Base-by-base conservation (phyloP, 441 rosid genomes). In the Capsella rubella region DNA sequence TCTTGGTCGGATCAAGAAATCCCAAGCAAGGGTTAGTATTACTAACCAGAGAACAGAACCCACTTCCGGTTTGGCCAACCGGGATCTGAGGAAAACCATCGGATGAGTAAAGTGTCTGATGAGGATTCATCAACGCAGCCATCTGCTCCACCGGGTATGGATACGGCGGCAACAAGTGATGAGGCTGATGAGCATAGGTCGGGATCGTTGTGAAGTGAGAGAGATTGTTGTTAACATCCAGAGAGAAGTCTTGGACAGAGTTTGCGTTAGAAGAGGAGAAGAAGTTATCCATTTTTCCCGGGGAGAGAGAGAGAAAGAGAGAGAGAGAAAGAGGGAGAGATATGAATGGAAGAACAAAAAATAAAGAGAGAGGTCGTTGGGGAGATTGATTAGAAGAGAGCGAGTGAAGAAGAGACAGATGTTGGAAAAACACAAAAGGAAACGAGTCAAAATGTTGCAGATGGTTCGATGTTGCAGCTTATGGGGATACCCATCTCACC, bases 401-500 rank as follows among this genome's bases (percentile, higher is more conserved):
- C 81, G 64, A 74, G 69, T 67, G 67, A 73, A 62, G 71, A 40
- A 76, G 76, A 64, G 93, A 80, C 93, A 87, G 69, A 62, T 85
- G 91, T 87, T 82, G 79, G 79, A 70, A 58, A 73, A 61, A 50
- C 49, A 75, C 70, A 70, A 83, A 77, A 60, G 67, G 64, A 64
- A 51, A 58, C 64, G 69, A 71, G 77, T 77, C 64, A 77, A 77
- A 34, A 71, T 58, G 51, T 51, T 59, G 77, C 77, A 64, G 79
- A 76, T 76, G 75, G 75, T 70, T 70, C 55, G 61, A 76, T 70
- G 67, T 53, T 76, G 15, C 46, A 47, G 61, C 67, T 83, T 80
- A 73, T 85, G 29, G 87, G 87, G 85, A 80, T 85, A 73, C 74
- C 49, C 82, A 85, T 75, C 83, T 64, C 82, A 79, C 87, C 89